Evolutionary conservation across 805 yeast genomes (phyloP).

Genomic region (Metschnikowia proteae): DNA sequence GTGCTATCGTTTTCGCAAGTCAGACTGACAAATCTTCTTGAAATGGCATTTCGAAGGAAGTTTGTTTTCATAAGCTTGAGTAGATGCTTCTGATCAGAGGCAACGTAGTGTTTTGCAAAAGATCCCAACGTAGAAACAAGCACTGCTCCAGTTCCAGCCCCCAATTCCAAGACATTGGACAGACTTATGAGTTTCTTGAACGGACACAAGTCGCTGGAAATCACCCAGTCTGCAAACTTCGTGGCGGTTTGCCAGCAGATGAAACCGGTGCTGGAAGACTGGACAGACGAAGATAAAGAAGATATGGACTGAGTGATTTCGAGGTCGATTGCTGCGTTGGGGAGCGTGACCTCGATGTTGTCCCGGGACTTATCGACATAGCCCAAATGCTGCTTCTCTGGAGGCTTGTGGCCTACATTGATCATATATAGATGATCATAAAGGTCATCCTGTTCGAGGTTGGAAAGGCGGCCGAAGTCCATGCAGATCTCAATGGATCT

Average conservation of each 20-base stretch:
- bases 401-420: constrained; percentile 26
- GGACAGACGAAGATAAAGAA: constrained; percentile 28
- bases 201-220: constrained; percentile 27
- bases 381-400: constrained; percentile 31
- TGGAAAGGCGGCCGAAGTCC: constrained; percentile 1
- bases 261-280: constrained; percentile 56
- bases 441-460: constrained; percentile 15
- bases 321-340: constrained; percentile 23
- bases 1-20: constrained; percentile 6
- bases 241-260: constrained; percentile 57
- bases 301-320: constrained; percentile 33
- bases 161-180: constrained; percentile 49
- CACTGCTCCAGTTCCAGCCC: constrained; percentile 59
- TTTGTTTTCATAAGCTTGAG: constrained; percentile 48
- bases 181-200: constrained; percentile 15
- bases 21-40: constrained; percentile 9
- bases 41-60: constrained; percentile 35
- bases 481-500: neutral
- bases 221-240: constrained; percentile 51
- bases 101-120: constrained; percentile 37
- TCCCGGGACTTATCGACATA: constrained; percentile 30
- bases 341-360: constrained; percentile 21
- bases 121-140: constrained; percentile 40
- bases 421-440: constrained; percentile 33
- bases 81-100: constrained; percentile 57